Evolutionary conservation across 345 rosid species (phyloP).

Genomic region (Psidium friedrichsthalianum): DNA sequence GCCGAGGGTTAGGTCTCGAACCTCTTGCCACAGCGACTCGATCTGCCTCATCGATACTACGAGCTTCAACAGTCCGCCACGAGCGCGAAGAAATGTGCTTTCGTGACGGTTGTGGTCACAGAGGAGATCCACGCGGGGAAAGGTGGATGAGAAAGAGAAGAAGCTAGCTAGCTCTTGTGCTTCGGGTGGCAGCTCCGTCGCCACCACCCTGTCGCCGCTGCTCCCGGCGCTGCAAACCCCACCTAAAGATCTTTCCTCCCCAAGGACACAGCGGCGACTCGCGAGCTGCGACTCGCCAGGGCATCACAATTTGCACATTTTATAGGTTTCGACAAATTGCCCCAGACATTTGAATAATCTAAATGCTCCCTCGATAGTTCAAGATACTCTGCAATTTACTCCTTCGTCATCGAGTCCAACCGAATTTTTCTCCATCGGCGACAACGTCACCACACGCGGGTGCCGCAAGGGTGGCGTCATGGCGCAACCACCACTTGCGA

Average conservation of each 20-base stretch:
- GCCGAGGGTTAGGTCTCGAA: slow-evolving; percentile 53
- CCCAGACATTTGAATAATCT: neutral
- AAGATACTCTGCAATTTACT: neutral
- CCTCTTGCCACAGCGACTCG: slow-evolving; percentile 52
- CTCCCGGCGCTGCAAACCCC: neutral
- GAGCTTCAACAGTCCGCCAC: neutral
- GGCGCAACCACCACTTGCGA: neutral
- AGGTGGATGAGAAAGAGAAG: too few species aligned
- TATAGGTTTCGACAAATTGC: neutral
- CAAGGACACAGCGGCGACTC: neutral
- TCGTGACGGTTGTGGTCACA: too few species aligned
- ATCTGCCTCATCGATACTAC: slow-evolving; percentile 11
- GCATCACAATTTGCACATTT: neutral
- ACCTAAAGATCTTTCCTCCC: neutral
- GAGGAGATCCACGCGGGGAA: too few species aligned
- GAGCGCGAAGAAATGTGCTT: too few species aligned
- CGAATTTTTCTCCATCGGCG: neutral
- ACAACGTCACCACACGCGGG: too few species aligned
- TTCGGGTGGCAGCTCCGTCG: neutral
- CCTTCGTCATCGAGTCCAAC: neutral
- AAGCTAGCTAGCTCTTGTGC: neutral
- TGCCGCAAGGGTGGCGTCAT: neutral
- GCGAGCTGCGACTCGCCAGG: neutral
- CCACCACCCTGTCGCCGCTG: neutral
- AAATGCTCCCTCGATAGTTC: neutral